Conservation (phyloP, 768 basidiomycete species). For the Kwoniella dendrophila region DNA sequence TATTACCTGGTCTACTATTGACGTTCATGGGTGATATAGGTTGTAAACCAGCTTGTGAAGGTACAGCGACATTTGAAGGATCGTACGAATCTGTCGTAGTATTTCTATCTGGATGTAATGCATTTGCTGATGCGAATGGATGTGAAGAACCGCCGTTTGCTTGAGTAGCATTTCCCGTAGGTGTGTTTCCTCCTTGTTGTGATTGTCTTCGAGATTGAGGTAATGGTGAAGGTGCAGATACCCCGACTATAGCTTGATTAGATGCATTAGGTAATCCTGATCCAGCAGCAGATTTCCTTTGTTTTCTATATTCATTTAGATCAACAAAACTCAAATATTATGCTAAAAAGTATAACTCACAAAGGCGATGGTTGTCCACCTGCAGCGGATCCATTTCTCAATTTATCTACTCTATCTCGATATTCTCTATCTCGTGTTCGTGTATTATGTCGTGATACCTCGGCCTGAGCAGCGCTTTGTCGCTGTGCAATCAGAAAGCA, state of each 20-base stretch:
- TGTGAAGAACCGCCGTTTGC: slow-evolving; percentile 26
- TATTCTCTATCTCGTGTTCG: slow-evolving; percentile 49
- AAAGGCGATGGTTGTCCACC: slow-evolving; percentile 40
- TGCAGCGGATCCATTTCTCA: slow-evolving; percentile 36
- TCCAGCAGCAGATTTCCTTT: slow-evolving; percentile 44
- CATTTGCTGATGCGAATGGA: slow-evolving; percentile 48
- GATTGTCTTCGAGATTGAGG: slow-evolving; percentile 51
- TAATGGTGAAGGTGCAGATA: slow-evolving; percentile 50
- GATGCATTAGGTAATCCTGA: slow-evolving; percentile 49
- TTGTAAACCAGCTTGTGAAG: slow-evolving; percentile 46
- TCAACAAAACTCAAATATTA: neutral
- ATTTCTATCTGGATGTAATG: slow-evolving; percentile 31
- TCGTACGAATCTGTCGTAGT: slow-evolving; percentile 40
- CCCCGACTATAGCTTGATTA: slow-evolving; percentile 55
- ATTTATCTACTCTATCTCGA: slow-evolving; percentile 46
- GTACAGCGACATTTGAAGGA: slow-evolving; percentile 46
- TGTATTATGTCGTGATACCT: slow-evolving; percentile 45
- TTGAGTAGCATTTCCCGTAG: too few relatives aligned
- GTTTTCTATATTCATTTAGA: slow-evolving; percentile 32
- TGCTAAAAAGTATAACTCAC: slow-evolving; percentile 31
- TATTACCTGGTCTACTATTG: slow-evolving; percentile 42
- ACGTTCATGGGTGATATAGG: slow-evolving; percentile 52
- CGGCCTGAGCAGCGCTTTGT: slow-evolving; percentile 39
- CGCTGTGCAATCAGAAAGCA: slow-evolving; percentile 28
- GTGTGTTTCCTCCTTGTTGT: slow-evolving; percentile 24